These are phyloP conservation scores for Coprinopsis strossmayeri DNA, from an alignment of 768 basidiomycete species.

Conservation along the genomic window DNA sequence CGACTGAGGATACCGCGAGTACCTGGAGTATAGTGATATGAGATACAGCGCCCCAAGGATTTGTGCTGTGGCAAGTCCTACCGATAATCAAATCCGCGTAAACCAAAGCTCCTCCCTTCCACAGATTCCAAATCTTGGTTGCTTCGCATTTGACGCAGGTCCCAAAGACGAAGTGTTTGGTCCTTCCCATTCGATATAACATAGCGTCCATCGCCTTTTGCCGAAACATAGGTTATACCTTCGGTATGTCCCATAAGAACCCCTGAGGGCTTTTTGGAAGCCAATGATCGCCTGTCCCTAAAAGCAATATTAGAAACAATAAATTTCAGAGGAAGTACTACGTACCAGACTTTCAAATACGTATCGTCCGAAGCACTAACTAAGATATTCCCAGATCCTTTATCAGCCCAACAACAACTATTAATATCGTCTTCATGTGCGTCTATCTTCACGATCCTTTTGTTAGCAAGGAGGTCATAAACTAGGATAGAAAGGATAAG, in stretches of 20 bases:
- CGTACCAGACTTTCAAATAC: constrained; percentile 90
- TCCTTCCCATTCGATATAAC: constrained; percentile 96
- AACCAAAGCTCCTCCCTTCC: constrained; percentile 45
- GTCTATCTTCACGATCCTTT: constrained; percentile 75
- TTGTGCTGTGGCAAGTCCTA: constrained; percentile 22
- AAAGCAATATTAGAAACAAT: constrained; percentile 20
- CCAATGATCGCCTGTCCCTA: constrained; percentile 53
- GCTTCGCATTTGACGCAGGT: constrained; percentile 86
- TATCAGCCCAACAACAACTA: constrained; percentile 94
- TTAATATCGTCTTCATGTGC: constrained; percentile 93
- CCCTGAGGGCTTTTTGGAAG: constrained; percentile 75
- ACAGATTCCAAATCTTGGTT: constrained; percentile 60
- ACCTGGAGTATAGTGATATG: constrained; percentile 29
- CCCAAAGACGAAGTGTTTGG: constrained; percentile 87
- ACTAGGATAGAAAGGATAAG: constrained; percentile 37
- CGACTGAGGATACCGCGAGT: constrained; percentile 61
- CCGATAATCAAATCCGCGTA: constrained; percentile 75
- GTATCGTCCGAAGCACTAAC: constrained; percentile 94
- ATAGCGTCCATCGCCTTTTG: constrained; percentile 95
- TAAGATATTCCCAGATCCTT: constrained; percentile 86
- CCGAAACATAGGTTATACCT: constrained; percentile 89
- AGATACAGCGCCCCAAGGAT: neutral
- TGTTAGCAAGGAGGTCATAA: constrained; percentile 81
- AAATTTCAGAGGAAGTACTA: constrained; percentile 40
- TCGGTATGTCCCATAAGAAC: constrained; percentile 94